These are phyloP conservation scores for Chalciporus chontae DNA, from an alignment of 768 basidiomycete species.

Conservation along the genomic window DNA sequence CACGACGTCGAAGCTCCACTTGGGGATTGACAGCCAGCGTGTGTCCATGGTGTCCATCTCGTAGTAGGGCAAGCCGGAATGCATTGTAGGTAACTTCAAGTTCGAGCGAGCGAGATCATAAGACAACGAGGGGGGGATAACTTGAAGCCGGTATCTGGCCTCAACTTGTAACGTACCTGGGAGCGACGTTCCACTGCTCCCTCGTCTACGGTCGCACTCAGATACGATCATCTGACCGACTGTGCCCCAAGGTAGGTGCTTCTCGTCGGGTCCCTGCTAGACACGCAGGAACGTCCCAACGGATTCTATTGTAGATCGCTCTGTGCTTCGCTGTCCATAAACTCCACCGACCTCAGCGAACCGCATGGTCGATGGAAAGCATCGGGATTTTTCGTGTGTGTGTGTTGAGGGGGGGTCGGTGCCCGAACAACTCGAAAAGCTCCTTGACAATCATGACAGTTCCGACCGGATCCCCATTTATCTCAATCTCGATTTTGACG, in stretches of 20 bases:
- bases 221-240: background rate
- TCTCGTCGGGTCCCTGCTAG: too few relatives aligned
- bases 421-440: too few relatives aligned
- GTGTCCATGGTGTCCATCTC: background rate
- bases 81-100: background rate
- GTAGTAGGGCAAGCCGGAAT: background rate
- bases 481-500: too few relatives aligned
- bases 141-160: background rate
- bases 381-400: too few relatives aligned
- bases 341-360: background rate
- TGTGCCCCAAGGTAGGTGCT: background rate
- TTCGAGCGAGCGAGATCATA: background rate
- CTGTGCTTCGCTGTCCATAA: too few relatives aligned
- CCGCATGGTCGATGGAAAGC: constrained; percentile 7
- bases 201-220: background rate
- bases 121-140: background rate
- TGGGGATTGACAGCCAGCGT: too few relatives aligned
- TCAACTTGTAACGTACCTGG: too few relatives aligned
- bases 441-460: background rate
- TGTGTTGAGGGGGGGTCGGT: too few relatives aligned
- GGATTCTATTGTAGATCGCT: background rate
- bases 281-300: too few relatives aligned
- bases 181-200: background rate
- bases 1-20: constrained; percentile 2
- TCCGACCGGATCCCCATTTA: background rate